Conservation (phyloP, 768 basidiomycete genomes). For the Leucocoprinus leucothites region DNA sequence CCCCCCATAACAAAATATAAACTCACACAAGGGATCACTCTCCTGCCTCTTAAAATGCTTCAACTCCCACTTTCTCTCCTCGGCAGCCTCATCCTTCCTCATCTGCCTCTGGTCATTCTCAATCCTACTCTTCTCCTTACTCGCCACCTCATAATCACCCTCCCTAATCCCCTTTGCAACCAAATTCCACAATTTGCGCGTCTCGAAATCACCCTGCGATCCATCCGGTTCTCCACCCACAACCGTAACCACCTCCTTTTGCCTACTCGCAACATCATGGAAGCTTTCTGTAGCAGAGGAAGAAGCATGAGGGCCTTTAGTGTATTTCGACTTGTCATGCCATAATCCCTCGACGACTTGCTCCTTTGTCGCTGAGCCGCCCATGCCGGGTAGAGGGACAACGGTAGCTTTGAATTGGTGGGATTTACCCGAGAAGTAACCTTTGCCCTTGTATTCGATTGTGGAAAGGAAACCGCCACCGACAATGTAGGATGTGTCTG, state of each 20-base stretch:
- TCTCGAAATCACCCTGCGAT: slow-evolving; percentile 81
- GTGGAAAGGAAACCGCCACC: slow-evolving; percentile 38
- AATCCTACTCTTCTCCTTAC: slow-evolving; percentile 83
- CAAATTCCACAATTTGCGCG: slow-evolving; percentile 75
- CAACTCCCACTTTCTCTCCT: slow-evolving; percentile 68
- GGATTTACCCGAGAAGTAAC: slow-evolving; percentile 91
- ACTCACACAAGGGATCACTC: slow-evolving; percentile 71
- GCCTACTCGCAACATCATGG: slow-evolving; percentile 71
- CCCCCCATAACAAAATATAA: neutral
- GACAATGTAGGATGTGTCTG: slow-evolving; percentile 75
- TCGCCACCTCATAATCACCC: slow-evolving; percentile 90
- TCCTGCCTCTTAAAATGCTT: slow-evolving; percentile 75
- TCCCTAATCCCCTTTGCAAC: slow-evolving; percentile 91
- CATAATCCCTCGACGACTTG: slow-evolving; percentile 77
- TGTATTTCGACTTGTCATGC: slow-evolving; percentile 63
- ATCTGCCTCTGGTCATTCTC: slow-evolving; percentile 96
- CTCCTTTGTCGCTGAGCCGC: slow-evolving; percentile 30
- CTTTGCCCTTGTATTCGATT: slow-evolving; percentile 95
- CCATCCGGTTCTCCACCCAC: slow-evolving; percentile 50
- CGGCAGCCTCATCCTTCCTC: slow-evolving; percentile 76
- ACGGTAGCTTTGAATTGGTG: slow-evolving; percentile 89
- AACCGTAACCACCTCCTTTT: slow-evolving; percentile 69
- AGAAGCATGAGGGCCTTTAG: slow-evolving; percentile 29
- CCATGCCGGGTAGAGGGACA: slow-evolving; percentile 43
- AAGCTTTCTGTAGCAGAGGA: too few relatives aligned